Evolutionary conservation across 208 protist species (phyloP).

Genomic region (Herpetomonas samuelpessoai): DNA sequence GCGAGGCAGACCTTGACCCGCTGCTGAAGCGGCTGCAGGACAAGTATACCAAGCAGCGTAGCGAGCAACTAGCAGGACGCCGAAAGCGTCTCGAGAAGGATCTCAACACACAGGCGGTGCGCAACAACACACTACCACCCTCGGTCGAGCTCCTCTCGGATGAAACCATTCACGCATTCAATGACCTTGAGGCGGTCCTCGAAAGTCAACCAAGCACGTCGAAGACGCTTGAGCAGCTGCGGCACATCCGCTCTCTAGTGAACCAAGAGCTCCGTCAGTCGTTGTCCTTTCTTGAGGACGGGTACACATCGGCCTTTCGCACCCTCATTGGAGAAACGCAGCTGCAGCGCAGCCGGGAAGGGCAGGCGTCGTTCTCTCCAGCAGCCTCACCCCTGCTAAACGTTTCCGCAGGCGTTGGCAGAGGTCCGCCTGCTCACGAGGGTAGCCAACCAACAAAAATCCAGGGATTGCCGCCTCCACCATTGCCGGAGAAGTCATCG

Average conservation of each 20-base stretch:
- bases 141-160: conserved; percentile 75
- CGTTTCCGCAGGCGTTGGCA: not conserved
- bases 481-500: too few relatives aligned
- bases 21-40: conserved; percentile 41
- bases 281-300: conserved; percentile 59
- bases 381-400: not conserved
- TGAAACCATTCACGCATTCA: conserved; percentile 49
- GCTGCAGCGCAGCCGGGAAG: conserved; percentile 2
- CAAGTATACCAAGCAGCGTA: conserved; percentile 46
- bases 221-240: conserved; percentile 35
- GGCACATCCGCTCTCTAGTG: conserved; percentile 43
- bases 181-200: conserved; percentile 51
- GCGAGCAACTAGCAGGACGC: conserved; percentile 27
- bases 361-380: not conserved
- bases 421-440: too few relatives aligned
- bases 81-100: conserved; percentile 40
- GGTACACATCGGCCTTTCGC: conserved; percentile 75
- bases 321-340: conserved; percentile 32
- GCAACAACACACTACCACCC: conserved; percentile 43
- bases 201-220: conserved; percentile 19
- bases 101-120: conserved; percentile 27
- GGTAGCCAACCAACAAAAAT: too few relatives aligned
- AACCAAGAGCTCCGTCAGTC: conserved; percentile 72
- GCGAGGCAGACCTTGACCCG: conserved; percentile 7
- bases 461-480: not conserved